phyloP scores from a whole-genome alignment of 2,329 filamentous ascomycete genomes.

The Cercospora brassicicola region DNA sequence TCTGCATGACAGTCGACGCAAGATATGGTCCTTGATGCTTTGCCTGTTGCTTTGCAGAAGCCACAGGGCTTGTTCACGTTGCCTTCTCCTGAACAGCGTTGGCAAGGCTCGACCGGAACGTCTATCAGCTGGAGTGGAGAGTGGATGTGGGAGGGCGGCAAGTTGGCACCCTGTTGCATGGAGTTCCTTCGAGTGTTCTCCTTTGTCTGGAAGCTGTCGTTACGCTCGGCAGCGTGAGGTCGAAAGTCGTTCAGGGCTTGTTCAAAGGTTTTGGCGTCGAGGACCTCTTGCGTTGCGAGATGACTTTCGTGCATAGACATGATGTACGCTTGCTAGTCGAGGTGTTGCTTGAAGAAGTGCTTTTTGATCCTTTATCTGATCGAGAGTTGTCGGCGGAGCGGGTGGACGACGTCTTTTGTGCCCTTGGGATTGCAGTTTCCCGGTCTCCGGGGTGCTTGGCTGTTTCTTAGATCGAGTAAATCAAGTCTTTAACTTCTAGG shows the following conservation, averaged over 20 bases:
- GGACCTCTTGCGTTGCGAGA: not conserved
- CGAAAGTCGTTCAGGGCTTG: not conserved
- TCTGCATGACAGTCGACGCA: slow-evolving; percentile 22
- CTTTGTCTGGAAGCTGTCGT: slow-evolving; percentile 11
- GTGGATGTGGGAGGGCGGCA: slow-evolving; percentile 7
- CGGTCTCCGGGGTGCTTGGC: not conserved
- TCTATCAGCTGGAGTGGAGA: not conserved
- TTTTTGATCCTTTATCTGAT: not conserved
- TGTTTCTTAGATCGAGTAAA: not conserved
- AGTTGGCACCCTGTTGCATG: slow-evolving; percentile 7
- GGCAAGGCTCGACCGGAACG: slow-evolving; percentile 2
- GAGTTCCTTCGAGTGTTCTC: slow-evolving; percentile 22
- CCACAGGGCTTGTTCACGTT: slow-evolving; percentile 19
- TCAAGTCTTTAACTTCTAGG: not conserved
- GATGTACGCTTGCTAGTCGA: not conserved
- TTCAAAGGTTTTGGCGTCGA: not conserved
- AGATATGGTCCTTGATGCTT: not conserved
- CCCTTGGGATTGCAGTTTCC: not conserved
- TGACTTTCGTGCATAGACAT: slow-evolving; percentile 6
- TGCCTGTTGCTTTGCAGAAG: slow-evolving; percentile 22
- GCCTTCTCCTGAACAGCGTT: slow-evolving; percentile 19
- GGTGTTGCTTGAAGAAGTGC: not conserved
- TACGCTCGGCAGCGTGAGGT: not conserved
- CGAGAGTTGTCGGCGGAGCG: not conserved
- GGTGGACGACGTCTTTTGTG: not conserved